Percentiles rank a stretch among this genome's conserved stretches.
Evolutionary conservation across 805 yeast genomes (phyloP).

Genomic region (Saccharomyces mikatae): DNA sequence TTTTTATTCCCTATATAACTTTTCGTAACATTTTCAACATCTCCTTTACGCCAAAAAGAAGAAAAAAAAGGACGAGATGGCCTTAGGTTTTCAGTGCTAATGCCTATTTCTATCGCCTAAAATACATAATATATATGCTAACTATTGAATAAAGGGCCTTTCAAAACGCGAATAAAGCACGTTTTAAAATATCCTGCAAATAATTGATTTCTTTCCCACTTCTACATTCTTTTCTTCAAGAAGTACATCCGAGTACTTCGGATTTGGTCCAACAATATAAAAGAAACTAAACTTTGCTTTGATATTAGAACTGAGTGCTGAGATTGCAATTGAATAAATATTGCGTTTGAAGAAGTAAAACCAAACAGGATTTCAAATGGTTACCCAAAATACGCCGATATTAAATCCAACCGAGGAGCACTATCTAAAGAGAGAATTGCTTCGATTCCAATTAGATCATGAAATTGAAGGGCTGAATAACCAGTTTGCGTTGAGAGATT

Average conservation of each 20-base stretch:
- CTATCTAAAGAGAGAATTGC: constrained; percentile 73
- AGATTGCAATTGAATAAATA: not conserved
- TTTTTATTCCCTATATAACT: not conserved
- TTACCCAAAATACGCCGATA: not conserved
- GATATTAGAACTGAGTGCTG: not conserved
- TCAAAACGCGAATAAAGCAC: not conserved
- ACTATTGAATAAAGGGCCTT: not conserved
- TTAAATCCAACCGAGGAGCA: constrained; percentile 70
- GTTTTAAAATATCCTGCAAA: not conserved
- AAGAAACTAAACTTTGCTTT: not conserved
- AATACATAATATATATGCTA: not conserved
- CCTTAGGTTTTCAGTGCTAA: not conserved
- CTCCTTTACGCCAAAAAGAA: not conserved
- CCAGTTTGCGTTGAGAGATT: constrained; percentile 51
- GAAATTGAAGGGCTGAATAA: constrained; percentile 58
- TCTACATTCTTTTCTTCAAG: too few relatives aligned
- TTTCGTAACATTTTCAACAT: not conserved
- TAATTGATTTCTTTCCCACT: not conserved
- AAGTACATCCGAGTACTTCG: not conserved
- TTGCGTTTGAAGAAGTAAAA: not conserved
- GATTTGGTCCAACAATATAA: not conserved
- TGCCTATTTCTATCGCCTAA: not conserved
- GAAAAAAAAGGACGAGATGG: not conserved
- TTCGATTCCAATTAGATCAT: constrained; percentile 49
- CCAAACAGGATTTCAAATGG: not conserved